phyloP scores from a whole-genome alignment of 257 asterid species.

The Echites panduratus region DNA sequence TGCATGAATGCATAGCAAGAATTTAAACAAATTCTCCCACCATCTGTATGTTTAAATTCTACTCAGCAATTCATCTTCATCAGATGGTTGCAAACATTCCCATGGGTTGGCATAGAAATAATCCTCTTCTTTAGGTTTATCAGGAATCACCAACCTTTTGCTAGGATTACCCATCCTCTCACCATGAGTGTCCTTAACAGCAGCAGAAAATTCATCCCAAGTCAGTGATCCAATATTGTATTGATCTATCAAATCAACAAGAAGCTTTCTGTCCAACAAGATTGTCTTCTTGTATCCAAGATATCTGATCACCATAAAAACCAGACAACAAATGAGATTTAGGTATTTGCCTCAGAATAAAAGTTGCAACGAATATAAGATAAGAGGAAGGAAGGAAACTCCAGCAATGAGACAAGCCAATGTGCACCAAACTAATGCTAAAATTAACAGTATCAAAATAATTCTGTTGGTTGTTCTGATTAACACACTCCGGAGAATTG shows the following conservation, averaged over 20 bases:
- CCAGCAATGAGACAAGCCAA: neutral
- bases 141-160: conserved; percentile 64
- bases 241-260: conserved; percentile 69
- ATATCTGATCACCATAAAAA: conserved; percentile 42
- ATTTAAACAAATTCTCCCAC: conserved; percentile 21
- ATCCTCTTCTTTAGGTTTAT: conserved; percentile 96
- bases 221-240: conserved; percentile 48
- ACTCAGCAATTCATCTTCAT: conserved; percentile 40
- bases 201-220: conserved; percentile 88
- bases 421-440: neutral
- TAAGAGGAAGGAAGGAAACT: no score
- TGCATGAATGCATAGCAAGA: conserved; percentile 21
- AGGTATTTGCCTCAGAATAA: neutral
- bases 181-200: conserved; percentile 63
- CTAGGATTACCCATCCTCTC: conserved; percentile 85
- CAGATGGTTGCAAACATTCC: conserved; percentile 67
- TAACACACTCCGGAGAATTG: neutral
- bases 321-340: neutral
- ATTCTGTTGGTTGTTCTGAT: neutral
- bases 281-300: conserved; percentile 88
- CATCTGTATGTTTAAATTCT: conserved; percentile 28
- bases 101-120: conserved; percentile 90
- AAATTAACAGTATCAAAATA: neutral
- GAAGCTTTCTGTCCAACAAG: conserved; percentile 60
- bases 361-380: neutral